Evolutionary conservation across 2,329 filamentous ascomycete species (phyloP), one percentile per base, ranked within the genome.

Genomic region (Blumeria graminis): DNA sequence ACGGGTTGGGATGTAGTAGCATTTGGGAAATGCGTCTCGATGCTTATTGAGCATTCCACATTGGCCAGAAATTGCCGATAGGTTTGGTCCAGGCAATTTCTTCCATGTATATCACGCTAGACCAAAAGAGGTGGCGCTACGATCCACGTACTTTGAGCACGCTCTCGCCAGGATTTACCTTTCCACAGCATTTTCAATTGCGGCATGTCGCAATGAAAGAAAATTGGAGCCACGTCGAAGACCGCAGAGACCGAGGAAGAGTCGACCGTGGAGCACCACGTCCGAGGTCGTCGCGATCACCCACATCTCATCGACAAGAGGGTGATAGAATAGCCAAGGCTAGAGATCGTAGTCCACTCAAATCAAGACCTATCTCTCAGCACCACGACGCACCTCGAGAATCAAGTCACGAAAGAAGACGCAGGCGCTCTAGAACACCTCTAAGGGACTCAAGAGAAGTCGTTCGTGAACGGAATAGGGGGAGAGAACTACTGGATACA

Each of bases 161-260:
- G 39, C 35, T 55, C 41, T 55, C 54, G n/a, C 39, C 33, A 45
- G n/a, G 14, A 46, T 2, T 43, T 41, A 32, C 22, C 36, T 56
- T 56, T 54, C 46, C 57, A 58, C 60, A 60, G 58, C 61, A 61
- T 60, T 58, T 55, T 57, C 60, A 58, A 58, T 60, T 59, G 59
- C 67, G 67, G 65, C 62, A 69, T 69, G 68, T 67, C 66, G 68
- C 66, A 64, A 69, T 69, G 68, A 69, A 67, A 68, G 66, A 68
- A 65, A 69, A 66, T 62, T 68, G 67, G 67, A 68, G 66, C 67
- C 63, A 66, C 66, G 67, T 65, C 62, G 65, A 69, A 61, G 68
- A 69, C 59, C 68, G 68, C 63, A 68, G 68, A 69, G 68, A 69
- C 59, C 66, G 68, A 67, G 67, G 68, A 61, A 66, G 68, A 68